Evolutionary conservation across 345 rosid species (phyloP), one percentile per base, ranked within the genome.

Genomic region (Acer saccharum): DNA sequence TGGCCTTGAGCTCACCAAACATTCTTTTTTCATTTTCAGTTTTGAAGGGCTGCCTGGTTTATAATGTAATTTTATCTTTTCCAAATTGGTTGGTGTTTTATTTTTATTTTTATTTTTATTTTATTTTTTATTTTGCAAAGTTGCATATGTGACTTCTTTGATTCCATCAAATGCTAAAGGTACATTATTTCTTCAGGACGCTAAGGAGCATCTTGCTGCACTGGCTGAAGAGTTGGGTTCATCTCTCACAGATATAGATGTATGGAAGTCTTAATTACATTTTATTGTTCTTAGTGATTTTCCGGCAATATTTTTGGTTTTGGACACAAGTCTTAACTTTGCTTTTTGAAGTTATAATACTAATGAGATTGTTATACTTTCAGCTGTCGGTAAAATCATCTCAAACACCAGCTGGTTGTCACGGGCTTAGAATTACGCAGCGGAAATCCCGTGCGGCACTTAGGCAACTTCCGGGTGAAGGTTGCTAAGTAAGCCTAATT

Each of bases 151-250:
- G 9, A 25, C 18, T 44, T 69, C n/a, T 54, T 39, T 46, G 52
- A 69, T 55, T 48, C 29, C 41, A 10, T 65, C 66, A 60, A 64
- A 44, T 78, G 82, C 32, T 81, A 74, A 68, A 65, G 72, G 64
- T 76, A 23, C 68, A 14, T 61, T 66, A 57, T 17, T 41, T 61
- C 78, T 86, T 63, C 92, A 96, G 99, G 99, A 96, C 81, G 98
- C 98, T 67, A 96, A 94, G 87, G 98, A 92, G 88, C 97, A 94
- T 86, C 95, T 96, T 74, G 90, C 90, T 65, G 98, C 99, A 7
- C 76, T 96, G 83, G 99, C 94, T 60, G 95, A 94, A 90, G 88
- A 92, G 88, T 89, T 96, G 86, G 98, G 98, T 77, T 76, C 90
- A n/a, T 91, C 98, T 62, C 87, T 96, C 81, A 88, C 95, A 16